A percentile compares a stretch with the other conserved stretches of the same genome.
phyloP scores from a whole-genome alignment of 169 alveolate species.

The Besnoitia besnoiti region DNA sequence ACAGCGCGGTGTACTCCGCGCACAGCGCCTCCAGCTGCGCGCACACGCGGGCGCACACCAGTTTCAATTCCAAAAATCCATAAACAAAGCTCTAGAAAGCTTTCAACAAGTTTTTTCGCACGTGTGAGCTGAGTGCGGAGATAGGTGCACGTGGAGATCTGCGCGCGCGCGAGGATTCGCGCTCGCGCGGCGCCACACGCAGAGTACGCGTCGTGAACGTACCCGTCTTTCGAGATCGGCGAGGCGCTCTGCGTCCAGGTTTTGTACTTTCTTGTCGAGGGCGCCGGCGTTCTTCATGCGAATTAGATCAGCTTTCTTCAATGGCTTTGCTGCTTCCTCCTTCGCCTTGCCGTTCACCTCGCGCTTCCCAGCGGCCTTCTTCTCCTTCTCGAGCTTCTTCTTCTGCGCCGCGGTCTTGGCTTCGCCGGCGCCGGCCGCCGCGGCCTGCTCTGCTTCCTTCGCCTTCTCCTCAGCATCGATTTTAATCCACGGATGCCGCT shows the following conservation, averaged over 20 bases:
- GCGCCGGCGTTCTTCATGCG: neutral
- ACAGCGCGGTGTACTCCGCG: slow-evolving; percentile 29
- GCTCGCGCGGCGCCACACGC: neutral
- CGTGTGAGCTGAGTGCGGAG: no score
- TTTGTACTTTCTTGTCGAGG: neutral
- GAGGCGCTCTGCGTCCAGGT: slow-evolving; percentile 25
- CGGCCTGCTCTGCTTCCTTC: neutral
- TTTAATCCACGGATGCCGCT: slow-evolving; percentile 42
- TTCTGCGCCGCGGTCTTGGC: neutral
- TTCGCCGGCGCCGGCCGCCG: neutral
- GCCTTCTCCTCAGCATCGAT: neutral
- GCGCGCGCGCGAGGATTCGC: no score
- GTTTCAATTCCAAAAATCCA: no score
- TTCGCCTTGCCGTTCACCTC: neutral
- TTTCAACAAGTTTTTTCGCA: no score
- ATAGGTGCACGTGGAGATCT: no score
- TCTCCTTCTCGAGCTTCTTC: neutral
- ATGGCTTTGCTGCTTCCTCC: neutral
- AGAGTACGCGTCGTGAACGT: neutral
- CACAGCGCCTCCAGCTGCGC: slow-evolving; percentile 54
- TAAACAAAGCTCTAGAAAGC: no score
- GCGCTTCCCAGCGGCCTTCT: neutral
- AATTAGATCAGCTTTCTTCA: slow-evolving; percentile 37
- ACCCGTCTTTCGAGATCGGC: slow-evolving; percentile 33
- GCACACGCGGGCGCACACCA: neutral